Conservation (phyloP, 1,139 yeast genomes). For the Taiozyma sp. region DNA sequence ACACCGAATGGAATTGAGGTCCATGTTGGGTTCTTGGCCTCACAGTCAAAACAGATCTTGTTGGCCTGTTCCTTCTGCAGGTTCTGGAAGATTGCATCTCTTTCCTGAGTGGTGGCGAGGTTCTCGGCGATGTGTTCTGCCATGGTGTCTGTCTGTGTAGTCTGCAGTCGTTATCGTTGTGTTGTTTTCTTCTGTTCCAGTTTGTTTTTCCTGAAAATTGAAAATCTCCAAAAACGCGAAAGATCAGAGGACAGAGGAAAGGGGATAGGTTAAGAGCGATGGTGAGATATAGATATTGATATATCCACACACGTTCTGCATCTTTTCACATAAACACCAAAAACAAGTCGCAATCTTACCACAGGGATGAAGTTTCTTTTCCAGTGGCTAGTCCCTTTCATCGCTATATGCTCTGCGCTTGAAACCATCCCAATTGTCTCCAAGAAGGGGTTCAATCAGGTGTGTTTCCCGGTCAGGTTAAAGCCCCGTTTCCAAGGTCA, state of each 20-base stretch:
- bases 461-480: neutral
- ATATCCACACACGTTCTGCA: neutral
- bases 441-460: neutral
- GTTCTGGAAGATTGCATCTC: slow-evolving; percentile 50
- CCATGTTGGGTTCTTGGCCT: slow-evolving; percentile 96
- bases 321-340: neutral
- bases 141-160: slow-evolving; percentile 1
- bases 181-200: neutral
- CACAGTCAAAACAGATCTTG: slow-evolving; percentile 89
- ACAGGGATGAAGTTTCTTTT: neutral
- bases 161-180: neutral
- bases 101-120: slow-evolving; percentile 61
- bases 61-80: slow-evolving; percentile 67
- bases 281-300: neutral
- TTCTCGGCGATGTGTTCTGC: slow-evolving; percentile 47
- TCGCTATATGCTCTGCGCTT: neutral
- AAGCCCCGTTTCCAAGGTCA: neutral
- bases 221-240: neutral
- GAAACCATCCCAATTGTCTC: neutral
- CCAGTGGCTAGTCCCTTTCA: neutral
- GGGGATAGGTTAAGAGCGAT: neutral
- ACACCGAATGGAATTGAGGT: slow-evolving; percentile 96
- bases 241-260: neutral
- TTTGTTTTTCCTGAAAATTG: neutral
- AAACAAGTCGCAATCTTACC: neutral